Evolutionary conservation across 2,329 filamentous ascomycete species (phyloP), one percentile per base, ranked within the genome.

Genomic region (Akanthomyces dipterigenus): DNA sequence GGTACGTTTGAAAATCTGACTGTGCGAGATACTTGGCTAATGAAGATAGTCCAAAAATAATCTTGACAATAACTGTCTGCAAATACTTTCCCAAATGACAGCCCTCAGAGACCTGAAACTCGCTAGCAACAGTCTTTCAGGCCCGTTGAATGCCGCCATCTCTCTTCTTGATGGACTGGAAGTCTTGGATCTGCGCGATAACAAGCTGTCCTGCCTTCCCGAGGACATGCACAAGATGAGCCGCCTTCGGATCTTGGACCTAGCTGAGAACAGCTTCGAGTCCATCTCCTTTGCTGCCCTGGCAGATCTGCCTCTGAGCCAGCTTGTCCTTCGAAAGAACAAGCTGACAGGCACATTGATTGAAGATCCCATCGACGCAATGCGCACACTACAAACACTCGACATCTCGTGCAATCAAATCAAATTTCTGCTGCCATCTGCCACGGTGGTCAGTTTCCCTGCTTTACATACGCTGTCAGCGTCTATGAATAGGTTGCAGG

Each of bases 381-480:
- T 93, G 24, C 75, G 84, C 0, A 80, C 82, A 12, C 77, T 99
- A 31, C 90, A 96, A 68, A 83, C 80, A 6, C 76, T 99, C 20
- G 90, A 96, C 66, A 80, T 95, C 8, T 88, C 90, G 0, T 83
- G 83, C 51, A 98, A 98, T 69, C 83, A 87, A 34, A 75, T 98
- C 16, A 79, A 77, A 16, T 78, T 83, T 70, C 64, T 88, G 26
- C 75, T 79, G 1, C 72, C 79, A 0, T 64, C 72, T 0, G 71
- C 73, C 1, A 67, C 80, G 3, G 68, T 72, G 0, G 73, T 95
- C n/a, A 74, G 78, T 0, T 72, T 96, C 60, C 91, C 93, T 0
- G 84, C 82, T 9, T 75, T 97, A 26, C 88, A 90, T 65, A 85
- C 87, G 54, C 75, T 98, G 12, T 86, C 87, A 38, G 77, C 96